These are phyloP conservation scores for Aspergillus sp. DNA, from an alignment of 2,329 filamentous ascomycete genomes.

Conservation along the genomic window DNA sequence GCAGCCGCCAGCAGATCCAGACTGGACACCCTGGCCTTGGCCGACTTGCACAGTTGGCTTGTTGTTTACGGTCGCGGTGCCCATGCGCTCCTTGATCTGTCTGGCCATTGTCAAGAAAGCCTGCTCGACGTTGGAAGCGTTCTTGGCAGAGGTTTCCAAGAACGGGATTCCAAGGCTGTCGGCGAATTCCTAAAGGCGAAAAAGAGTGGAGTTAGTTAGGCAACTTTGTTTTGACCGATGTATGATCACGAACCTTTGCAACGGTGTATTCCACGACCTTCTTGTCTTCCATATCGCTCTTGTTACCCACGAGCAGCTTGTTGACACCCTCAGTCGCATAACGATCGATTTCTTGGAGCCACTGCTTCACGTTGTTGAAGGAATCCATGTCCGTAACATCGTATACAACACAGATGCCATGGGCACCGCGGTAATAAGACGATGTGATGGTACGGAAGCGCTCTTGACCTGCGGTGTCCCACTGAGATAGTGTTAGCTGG, in stretches of 20 bases:
- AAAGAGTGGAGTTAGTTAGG: conserved; percentile 14
- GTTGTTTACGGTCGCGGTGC: conserved; percentile 94
- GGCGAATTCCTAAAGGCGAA: conserved; percentile 80
- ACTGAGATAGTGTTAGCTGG: conserved; percentile 60
- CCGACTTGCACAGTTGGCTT: conserved; percentile 97
- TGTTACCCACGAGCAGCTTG: conserved; percentile 99
- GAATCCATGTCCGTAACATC: conserved; percentile 99
- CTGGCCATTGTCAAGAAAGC: conserved; percentile 99
- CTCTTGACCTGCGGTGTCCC: conserved; percentile 99
- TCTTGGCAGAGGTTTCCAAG: conserved; percentile 99
- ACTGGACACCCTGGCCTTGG: conserved; percentile 91
- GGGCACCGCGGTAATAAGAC: conserved; percentile 98
- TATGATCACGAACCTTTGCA: conserved; percentile 75
- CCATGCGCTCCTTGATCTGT: conserved; percentile 99
- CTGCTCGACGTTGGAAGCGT: conserved; percentile 98
- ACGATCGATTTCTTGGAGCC: conserved; percentile 99
- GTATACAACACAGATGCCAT: conserved; percentile 99
- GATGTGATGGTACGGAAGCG: conserved; percentile 99
- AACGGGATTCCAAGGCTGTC: conserved; percentile 98
- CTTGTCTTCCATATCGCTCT: conserved; percentile 99
- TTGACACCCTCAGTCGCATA: conserved; percentile 99
- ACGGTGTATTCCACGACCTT: conserved; percentile 99
- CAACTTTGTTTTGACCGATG: neutral
- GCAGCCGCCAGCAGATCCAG: conserved; percentile 82
- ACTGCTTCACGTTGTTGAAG: conserved; percentile 99